Base-by-base conservation (phyloP, 441 rosid genomes). In the Croton setiger region DNA sequence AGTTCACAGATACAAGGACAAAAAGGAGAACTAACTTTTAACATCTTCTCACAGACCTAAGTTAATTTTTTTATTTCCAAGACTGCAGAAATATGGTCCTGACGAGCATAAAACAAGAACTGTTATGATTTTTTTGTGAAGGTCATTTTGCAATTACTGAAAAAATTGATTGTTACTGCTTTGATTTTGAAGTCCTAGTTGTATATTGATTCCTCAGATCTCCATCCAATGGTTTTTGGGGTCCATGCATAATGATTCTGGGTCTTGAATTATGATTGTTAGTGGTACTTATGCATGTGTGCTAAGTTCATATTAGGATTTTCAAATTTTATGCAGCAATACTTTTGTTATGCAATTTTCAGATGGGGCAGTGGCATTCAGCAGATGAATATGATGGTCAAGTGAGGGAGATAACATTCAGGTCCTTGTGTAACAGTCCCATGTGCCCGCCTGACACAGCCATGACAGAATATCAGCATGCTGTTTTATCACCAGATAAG, bases 361-460 rank as follows among this genome's bases (percentile, higher is more conserved):
- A 95, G 99, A 87, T 95, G 47, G 98, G 93, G 74, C 93, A 87
- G 61, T 95, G 99, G 98, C 97, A 92, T 80, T 78, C 84, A 57
- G 89, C 96, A 17, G 95, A 89, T 39, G 97, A 92, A 77, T 95
- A 92, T 80, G 91, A 95, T 66, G 99, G 97, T 76, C 91, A 89
- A 87, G 98, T 95, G 60, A 87, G 98, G 79, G 99, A 95, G 82
- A 85, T 92, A 62, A 95, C 89, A 68, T 92, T 87, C 77, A 87
- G 97, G 83, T 79, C 92, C 43, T 75, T 82, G n/a, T 95, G 99
- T 79, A 85, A 81, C 76, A 95, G 90, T 83, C 99, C 99, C 51
- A 92, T 95, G 98, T 90, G 99, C 80, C 98, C 99, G 43, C 98
- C 97, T 49, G 97, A 95, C 81, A 92, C 95, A 64, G 96, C 91